Conservation (phyloP, 305 asterid species). For the Salvia sclarea region DNA sequence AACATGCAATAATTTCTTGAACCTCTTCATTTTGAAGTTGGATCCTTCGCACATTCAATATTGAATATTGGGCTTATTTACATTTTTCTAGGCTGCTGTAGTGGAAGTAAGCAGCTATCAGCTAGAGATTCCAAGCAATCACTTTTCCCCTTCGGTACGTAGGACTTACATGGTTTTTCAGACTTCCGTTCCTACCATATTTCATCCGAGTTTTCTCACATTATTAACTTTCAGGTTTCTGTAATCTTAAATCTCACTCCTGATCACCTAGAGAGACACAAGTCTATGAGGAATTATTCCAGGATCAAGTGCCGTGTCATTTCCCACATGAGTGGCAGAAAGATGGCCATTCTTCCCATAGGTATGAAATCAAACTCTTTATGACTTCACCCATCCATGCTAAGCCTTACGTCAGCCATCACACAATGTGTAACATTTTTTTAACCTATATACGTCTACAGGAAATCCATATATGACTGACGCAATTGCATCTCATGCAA, state of each 20-base stretch:
- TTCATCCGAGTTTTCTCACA: neutral
- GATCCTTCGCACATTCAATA: neutral
- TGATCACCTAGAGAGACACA: slow-evolving; percentile 53
- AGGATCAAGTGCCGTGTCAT: slow-evolving; percentile 36
- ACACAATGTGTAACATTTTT: slow-evolving; percentile 2
- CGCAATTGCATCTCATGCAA: slow-evolving; percentile 28
- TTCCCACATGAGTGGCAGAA: slow-evolving; percentile 32
- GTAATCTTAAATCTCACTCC: slow-evolving; percentile 47
- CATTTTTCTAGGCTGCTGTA: slow-evolving; percentile 38
- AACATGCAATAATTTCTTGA: neutral
- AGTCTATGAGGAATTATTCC: slow-evolving; percentile 42
- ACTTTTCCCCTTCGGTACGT: slow-evolving; percentile 42
- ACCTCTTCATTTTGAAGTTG: neutral
- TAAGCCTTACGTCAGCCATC: neutral
- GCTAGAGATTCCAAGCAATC: slow-evolving; percentile 44
- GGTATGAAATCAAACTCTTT: slow-evolving; percentile 29
- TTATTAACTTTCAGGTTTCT: slow-evolving; percentile 35
- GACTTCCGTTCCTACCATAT: neutral
- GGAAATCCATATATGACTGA: slow-evolving; percentile 42
- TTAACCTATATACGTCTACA: neutral
- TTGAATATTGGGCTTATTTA: neutral
- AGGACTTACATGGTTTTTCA: neutral
- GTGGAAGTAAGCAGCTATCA: slow-evolving; percentile 56
- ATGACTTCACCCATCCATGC: neutral
- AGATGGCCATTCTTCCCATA: slow-evolving; percentile 44